phyloP scores from a whole-genome alignment of 2,329 filamentous ascomycete species.

The Trichoderma semiorbis region DNA sequence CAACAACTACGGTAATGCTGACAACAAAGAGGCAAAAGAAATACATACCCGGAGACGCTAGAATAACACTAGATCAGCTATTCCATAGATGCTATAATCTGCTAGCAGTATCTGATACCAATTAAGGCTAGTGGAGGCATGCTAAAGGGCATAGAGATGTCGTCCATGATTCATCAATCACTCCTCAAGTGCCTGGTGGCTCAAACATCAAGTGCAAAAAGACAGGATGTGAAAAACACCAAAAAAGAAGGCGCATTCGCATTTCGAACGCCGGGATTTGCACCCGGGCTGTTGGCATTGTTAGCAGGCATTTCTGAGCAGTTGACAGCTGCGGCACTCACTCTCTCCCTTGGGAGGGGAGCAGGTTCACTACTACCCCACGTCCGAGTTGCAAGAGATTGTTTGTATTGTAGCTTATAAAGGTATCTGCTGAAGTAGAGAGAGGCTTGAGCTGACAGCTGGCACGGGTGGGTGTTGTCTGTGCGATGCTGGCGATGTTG shows the following conservation, averaged over 20 bases:
- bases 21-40: neutral
- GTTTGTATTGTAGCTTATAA: conserved; percentile 17
- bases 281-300: conserved; percentile 22
- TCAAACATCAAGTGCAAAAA: neutral
- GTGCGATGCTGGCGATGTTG: neutral
- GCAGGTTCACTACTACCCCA: conserved; percentile 28
- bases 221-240: conserved; percentile 14
- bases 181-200: neutral
- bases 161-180: neutral
- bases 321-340: conserved; percentile 22
- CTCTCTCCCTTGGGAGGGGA: conserved; percentile 28
- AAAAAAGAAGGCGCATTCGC: conserved; percentile 12
- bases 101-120: neutral
- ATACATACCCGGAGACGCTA: neutral
- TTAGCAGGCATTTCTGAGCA: conserved; percentile 12
- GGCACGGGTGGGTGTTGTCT: neutral
- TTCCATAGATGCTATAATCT: neutral
- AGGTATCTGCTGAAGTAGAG: neutral
- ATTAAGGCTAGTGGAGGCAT: neutral
- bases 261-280: conserved; percentile 28
- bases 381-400: conserved; percentile 21
- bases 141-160: neutral
- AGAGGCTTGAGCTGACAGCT: neutral
- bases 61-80: neutral
- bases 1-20: neutral